Percentiles rank a stretch among this genome's conserved stretches.
Evolutionary conservation across 768 basidiomycete species (phyloP).

Genomic region (Pisolithus marmoratus): DNA sequence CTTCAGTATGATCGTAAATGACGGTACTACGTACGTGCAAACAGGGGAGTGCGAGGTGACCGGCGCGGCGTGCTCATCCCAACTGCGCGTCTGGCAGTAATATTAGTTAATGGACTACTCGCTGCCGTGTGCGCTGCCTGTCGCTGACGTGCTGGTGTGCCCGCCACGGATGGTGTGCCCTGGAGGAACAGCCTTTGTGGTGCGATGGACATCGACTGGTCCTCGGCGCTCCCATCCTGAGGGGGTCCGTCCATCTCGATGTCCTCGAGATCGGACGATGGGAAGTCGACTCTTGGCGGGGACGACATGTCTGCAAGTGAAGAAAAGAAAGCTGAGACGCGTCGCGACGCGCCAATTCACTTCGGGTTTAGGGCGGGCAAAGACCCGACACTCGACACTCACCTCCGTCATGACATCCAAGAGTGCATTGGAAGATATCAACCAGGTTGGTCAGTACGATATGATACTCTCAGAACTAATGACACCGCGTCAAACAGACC

Average conservation of each 20-base stretch:
- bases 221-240: slow-evolving; percentile 18
- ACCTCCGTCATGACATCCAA: slow-evolving; percentile 9
- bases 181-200: slow-evolving; percentile 50
- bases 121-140: slow-evolving; percentile 32
- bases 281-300: slow-evolving; percentile 59
- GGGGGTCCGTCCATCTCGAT: slow-evolving; percentile 44
- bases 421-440: slow-evolving; percentile 16
- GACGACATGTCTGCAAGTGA: slow-evolving; percentile 46
- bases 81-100: slow-evolving; percentile 47
- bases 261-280: slow-evolving; percentile 52
- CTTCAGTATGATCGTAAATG: too few relatives aligned
- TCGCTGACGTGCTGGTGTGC: slow-evolving; percentile 42
- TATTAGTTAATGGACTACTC: slow-evolving; percentile 37
- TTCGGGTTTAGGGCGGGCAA: slow-evolving; percentile 42
- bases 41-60: slow-evolving; percentile 36
- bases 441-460: slow-evolving; percentile 17
- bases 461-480: background rate
- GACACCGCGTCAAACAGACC: slow-evolving; percentile 19
- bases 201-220: slow-evolving; percentile 37
- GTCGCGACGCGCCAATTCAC: slow-evolving; percentile 50
- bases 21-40: slow-evolving; percentile 38
- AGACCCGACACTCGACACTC: slow-evolving; percentile 6
- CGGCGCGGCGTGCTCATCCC: slow-evolving; percentile 53
- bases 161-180: slow-evolving; percentile 46
- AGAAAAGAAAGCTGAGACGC: slow-evolving; percentile 28